These are phyloP conservation scores for Trichomonas vaginalis DNA, from an alignment of 208 protist genomes.

Conservation along the genomic window DNA sequence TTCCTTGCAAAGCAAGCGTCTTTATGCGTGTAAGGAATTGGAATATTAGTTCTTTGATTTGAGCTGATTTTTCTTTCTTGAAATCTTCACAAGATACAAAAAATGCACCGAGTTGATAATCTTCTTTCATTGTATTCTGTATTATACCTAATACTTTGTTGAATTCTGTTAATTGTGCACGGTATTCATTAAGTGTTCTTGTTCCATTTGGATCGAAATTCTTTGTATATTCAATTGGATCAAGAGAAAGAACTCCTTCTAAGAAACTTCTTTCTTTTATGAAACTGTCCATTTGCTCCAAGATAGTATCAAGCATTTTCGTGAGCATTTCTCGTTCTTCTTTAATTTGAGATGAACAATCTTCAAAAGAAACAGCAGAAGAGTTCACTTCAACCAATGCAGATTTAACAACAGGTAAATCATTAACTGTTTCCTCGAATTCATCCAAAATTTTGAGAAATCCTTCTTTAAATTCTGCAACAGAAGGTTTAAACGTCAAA, in stretches of 20 bases:
- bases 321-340: neutral
- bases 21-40: neutral
- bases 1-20: neutral
- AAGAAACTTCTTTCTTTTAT: neutral
- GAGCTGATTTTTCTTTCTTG: neutral
- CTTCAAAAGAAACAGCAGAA: neutral
- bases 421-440: neutral
- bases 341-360: neutral
- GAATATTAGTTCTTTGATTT: neutral
- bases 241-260: neutral
- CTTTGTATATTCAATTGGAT: neutral
- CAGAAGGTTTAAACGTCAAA: neutral
- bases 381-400: neutral
- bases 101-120: neutral
- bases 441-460: neutral
- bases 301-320: neutral
- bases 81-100: neutral
- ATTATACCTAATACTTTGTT: neutral
- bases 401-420: neutral
- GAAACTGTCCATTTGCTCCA: neutral
- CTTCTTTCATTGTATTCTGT: neutral
- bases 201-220: constrained; percentile 11
- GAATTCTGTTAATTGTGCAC: neutral
- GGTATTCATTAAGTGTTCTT: neutral
- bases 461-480: neutral